Conservation (phyloP, 495 filamentous ascomycete species). For the Barbatosphaeria neglecta region DNA sequence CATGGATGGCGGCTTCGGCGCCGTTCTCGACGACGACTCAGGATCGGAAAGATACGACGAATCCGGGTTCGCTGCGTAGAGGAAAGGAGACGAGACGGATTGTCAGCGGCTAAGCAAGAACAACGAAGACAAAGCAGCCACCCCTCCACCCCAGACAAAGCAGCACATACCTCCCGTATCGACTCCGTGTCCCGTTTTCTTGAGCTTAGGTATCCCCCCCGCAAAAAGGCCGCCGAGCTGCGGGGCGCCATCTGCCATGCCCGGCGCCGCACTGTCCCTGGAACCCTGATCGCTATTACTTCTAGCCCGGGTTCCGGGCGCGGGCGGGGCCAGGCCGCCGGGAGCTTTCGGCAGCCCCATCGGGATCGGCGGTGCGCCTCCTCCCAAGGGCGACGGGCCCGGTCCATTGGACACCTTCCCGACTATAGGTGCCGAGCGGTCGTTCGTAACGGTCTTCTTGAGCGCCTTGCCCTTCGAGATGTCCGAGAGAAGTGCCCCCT, state of each 20-base stretch:
- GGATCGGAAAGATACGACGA: constrained; percentile 73
- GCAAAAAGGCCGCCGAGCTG: constrained; percentile 86
- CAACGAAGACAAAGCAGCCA: neutral
- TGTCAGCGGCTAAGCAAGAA: too few relatives aligned
- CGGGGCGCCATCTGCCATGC: constrained; percentile 50
- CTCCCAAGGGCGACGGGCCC: constrained; percentile 40
- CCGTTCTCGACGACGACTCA: constrained; percentile 46
- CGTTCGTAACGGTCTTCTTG: constrained; percentile 87
- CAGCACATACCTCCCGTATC: constrained; percentile 60
- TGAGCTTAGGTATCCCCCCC: constrained; percentile 89
- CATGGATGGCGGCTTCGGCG: constrained; percentile 46
- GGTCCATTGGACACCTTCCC: constrained; percentile 41
- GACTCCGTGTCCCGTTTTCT: constrained; percentile 73
- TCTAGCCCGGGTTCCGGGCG: constrained; percentile 56
- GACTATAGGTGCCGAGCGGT: constrained; percentile 76
- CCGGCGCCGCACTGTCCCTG: constrained; percentile 25
- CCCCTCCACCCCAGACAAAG: neutral
- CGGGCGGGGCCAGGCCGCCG: constrained; percentile 63
- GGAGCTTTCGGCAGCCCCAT: constrained; percentile 42
- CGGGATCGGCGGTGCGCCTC: constrained; percentile 74
- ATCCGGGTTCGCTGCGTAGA: constrained; percentile 50
- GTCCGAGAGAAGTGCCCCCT: constrained; percentile 85
- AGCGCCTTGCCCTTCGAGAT: constrained; percentile 72
- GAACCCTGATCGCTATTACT: constrained; percentile 67
- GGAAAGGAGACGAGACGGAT: neutral